A percentile compares a stretch with the other conserved stretches of the same genome.
Evolutionary conservation across 1,139 yeast genomes (phyloP).

Genomic region (Geotrichum klebahnii): DNA sequence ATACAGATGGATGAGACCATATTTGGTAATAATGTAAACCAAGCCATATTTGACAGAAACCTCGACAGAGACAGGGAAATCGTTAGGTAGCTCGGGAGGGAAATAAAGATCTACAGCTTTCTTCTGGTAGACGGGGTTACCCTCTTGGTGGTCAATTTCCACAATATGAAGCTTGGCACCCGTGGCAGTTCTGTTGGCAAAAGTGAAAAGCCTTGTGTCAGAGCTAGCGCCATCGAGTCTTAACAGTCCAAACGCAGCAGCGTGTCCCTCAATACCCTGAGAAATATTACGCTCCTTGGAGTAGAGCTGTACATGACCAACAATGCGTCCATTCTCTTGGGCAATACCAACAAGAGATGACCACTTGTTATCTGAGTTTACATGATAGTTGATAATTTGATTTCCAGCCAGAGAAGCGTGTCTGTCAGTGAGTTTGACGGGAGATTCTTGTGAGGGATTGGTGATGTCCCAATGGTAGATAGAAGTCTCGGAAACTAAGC

Average conservation of each 20-base stretch:
- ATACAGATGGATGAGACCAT: conserved; percentile 92
- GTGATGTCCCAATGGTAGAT: conserved; percentile 83
- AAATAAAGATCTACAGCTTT: conserved; percentile 89
- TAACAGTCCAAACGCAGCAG: conserved; percentile 78
- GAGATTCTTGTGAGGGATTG: conserved; percentile 74
- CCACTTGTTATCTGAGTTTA: conserved; percentile 83
- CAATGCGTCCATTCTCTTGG: conserved; percentile 90
- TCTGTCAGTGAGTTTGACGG: conserved; percentile 74
- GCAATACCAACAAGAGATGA: conserved; percentile 93
- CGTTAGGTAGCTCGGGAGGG: conserved; percentile 95
- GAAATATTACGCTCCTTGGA: conserved; percentile 86
- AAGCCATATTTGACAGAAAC: conserved; percentile 83
- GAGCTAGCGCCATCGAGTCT: conserved; percentile 66
- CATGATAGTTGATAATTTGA: conserved; percentile 87
- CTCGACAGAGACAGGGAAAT: conserved; percentile 93
- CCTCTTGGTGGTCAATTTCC: conserved; percentile 90
- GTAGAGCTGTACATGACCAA: conserved; percentile 91
- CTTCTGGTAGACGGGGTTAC: conserved; percentile 80
- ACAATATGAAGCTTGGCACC: conserved; percentile 88
- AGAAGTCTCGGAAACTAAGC: conserved; percentile 74
- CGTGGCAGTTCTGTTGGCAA: conserved; percentile 79
- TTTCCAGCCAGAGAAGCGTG: conserved; percentile 74
- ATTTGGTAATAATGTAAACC: conserved; percentile 83
- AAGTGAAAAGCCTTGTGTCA: conserved; percentile 81
- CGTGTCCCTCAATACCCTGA: conserved; percentile 97